Evolutionary conservation across 2,329 filamentous ascomycete genomes (phyloP).

Genomic region (Pseudopithomyces maydicus): DNA sequence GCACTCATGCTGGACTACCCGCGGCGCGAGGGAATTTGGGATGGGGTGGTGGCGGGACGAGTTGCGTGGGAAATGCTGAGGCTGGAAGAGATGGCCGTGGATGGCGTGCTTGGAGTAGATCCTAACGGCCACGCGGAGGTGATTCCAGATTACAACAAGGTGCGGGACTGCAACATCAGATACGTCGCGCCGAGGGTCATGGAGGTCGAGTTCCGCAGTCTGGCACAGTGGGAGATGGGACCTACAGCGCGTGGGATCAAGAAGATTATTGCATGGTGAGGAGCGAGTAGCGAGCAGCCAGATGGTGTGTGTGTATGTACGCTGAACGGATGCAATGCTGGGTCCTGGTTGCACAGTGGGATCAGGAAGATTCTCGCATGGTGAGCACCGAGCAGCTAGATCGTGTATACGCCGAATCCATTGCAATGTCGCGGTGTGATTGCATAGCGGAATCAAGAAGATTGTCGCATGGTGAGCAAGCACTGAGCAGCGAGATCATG

Average conservation of each 20-base stretch:
- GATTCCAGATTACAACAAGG: constrained; percentile 13
- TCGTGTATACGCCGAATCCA: too few species aligned
- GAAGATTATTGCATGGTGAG: constrained; percentile 11
- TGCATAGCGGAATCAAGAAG: too few species aligned
- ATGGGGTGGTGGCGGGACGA: constrained; percentile 65
- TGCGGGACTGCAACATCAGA: constrained; percentile 16
- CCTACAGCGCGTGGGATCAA: constrained; percentile 15
- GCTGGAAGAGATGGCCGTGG: constrained; percentile 31
- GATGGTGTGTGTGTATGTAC: too few species aligned
- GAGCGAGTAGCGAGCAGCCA: too few species aligned
- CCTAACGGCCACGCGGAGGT: constrained; percentile 2
- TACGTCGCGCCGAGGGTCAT: constrained; percentile 29
- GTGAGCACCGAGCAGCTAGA: too few species aligned
- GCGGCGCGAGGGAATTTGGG: constrained; percentile 56
- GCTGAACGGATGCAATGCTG: too few species aligned
- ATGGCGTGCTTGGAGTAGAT: constrained; percentile 15
- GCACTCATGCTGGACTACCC: constrained; percentile 32
- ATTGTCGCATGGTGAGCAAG: too few species aligned
- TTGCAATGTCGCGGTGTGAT: too few species aligned
- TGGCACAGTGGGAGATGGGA: constrained; percentile 20
- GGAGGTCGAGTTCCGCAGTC: constrained; percentile 26
- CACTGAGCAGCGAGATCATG: too few species aligned
- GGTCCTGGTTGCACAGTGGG: too few species aligned
- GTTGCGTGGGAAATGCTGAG: constrained; percentile 31
- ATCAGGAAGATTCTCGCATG: too few species aligned